Percentiles rank a stretch among this genome's conserved stretches.
phyloP scores from a whole-genome alignment of 2,329 filamentous ascomycete genomes.

The Fusarium vanettenii region DNA sequence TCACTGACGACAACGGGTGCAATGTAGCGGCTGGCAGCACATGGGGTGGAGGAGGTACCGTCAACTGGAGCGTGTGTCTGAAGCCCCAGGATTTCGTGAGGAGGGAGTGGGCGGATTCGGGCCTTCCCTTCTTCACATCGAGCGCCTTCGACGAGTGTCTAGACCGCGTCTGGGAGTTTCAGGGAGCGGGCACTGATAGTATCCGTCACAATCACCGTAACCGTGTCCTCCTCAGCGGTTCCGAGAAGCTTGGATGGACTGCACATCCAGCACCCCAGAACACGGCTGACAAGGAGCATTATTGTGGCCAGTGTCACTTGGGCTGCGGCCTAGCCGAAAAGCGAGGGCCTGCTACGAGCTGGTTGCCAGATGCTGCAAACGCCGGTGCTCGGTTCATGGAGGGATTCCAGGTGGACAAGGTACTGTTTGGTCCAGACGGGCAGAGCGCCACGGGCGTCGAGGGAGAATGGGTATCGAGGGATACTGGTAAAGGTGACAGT shows the following conservation, averaged over 20 bases:
- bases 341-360: constrained; percentile 81
- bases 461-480: constrained; percentile 81
- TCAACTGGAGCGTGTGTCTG: constrained; percentile 82
- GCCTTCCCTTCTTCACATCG: constrained; percentile 79
- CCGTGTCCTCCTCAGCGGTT: constrained; percentile 77
- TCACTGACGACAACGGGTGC: constrained; percentile 68
- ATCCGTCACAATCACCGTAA: constrained; percentile 82
- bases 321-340: constrained; percentile 78
- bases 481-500: constrained; percentile 68
- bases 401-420: constrained; percentile 77
- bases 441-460: constrained; percentile 76
- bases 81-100: constrained; percentile 81
- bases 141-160: constrained; percentile 80
- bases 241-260: constrained; percentile 77
- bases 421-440: constrained; percentile 73
- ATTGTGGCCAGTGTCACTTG: constrained; percentile 74
- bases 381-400: constrained; percentile 86
- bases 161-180: constrained; percentile 81
- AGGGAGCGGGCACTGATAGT: constrained; percentile 76
- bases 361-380: constrained; percentile 81
- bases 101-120: constrained; percentile 79
- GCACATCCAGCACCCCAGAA: constrained; percentile 82
- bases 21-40: constrained; percentile 75
- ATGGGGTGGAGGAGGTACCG: constrained; percentile 87
- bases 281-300: constrained; percentile 77